Conservation (phyloP, 257 asterid species). For the Paraleonurus japonicus region DNA sequence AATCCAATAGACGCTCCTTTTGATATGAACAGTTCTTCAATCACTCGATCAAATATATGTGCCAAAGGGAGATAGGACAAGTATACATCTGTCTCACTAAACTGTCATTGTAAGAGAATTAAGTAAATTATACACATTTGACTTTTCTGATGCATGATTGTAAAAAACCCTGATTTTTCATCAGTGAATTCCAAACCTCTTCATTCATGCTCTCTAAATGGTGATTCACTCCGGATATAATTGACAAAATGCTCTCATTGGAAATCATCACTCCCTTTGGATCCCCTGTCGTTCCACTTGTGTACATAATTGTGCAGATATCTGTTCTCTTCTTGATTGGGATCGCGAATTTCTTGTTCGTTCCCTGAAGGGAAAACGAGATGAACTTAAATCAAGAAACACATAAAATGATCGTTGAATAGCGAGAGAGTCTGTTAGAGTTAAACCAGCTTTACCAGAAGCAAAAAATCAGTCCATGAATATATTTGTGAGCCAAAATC, state of each 20-base stretch:
- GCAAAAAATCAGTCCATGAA: conserved; percentile 80
- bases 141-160: background rate
- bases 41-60: conserved; percentile 81
- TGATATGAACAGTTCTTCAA: conserved; percentile 65
- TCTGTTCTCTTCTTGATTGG: conserved; percentile 59
- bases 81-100: conserved; percentile 57
- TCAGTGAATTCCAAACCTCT: conserved; percentile 41
- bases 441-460: conserved; percentile 47
- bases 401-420: too few species aligned
- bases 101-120: conserved; percentile 40
- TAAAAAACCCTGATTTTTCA: background rate
- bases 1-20: conserved; percentile 83
- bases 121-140: background rate
- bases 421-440: background rate
- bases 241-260: conserved; percentile 70
- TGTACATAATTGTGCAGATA: conserved; percentile 82
- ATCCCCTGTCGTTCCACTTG: conserved; percentile 90
- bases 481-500: conserved; percentile 48
- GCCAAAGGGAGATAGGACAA: conserved; percentile 85
- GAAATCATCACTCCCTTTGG: conserved; percentile 80
- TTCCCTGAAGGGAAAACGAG: conserved; percentile 42
- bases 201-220: conserved; percentile 61
- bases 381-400: background rate
- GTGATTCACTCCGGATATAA: conserved; percentile 71
- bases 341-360: conserved; percentile 42